phyloP scores from a whole-genome alignment of 192 early-diverging fungal genomes.

The Backusella tarrabulga region DNA sequence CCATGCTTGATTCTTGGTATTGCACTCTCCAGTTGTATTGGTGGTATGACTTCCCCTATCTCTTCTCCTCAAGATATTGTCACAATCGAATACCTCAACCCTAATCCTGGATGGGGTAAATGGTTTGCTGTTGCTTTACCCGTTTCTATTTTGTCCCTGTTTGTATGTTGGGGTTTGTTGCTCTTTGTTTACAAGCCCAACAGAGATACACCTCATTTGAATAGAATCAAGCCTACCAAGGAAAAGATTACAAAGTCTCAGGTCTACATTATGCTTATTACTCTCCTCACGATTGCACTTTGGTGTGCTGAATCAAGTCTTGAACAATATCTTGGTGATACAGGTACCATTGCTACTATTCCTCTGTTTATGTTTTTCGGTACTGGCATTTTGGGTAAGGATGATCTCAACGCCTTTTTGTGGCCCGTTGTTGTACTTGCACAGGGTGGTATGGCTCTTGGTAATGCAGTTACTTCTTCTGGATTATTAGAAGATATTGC shows the following conservation, averaged over 20 bases:
- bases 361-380: slow-evolving; percentile 77
- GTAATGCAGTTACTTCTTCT: slow-evolving; percentile 68
- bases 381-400: slow-evolving; percentile 65
- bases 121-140: slow-evolving; percentile 74
- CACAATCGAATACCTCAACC: slow-evolving; percentile 72
- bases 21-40: slow-evolving; percentile 69
- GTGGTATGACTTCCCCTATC: slow-evolving; percentile 80
- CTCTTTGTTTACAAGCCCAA: slow-evolving; percentile 63
- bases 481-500: slow-evolving; percentile 68
- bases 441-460: slow-evolving; percentile 76
- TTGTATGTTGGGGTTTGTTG: slow-evolving; percentile 63
- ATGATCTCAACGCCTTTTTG: slow-evolving; percentile 70
- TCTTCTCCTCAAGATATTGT: slow-evolving; percentile 79
- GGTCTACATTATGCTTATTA: slow-evolving; percentile 56
- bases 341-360: slow-evolving; percentile 69
- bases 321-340: slow-evolving; percentile 62
- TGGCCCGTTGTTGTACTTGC: slow-evolving; percentile 63
- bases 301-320: slow-evolving; percentile 69
- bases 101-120: slow-evolving; percentile 62
- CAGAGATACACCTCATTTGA: slow-evolving; percentile 45
- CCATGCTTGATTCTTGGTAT: slow-evolving; percentile 73
- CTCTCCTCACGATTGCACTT: slow-evolving; percentile 60
- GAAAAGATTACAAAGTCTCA: slow-evolving; percentile 47
- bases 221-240: slow-evolving; percentile 40
- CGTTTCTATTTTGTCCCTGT: slow-evolving; percentile 58